Evolutionary conservation across 202 grass and related monocot genomes (phyloP).

Genomic region (Dendrocalamus latiflorus): DNA sequence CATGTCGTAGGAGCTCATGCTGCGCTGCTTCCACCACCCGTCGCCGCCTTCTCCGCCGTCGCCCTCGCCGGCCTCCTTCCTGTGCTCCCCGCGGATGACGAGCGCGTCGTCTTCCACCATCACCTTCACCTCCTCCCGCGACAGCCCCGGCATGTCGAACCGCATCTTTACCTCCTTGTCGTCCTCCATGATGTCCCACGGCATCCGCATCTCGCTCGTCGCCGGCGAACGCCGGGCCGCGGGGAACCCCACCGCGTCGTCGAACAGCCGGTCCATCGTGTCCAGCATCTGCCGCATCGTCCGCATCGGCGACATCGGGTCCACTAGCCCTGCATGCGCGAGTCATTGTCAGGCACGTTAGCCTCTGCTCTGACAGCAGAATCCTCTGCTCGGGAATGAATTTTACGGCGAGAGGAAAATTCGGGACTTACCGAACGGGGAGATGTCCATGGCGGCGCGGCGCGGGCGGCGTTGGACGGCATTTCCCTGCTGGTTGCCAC

Average conservation of each 20-base stretch:
- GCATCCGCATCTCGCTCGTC: too few relatives aligned
- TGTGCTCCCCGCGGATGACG: conserved; percentile 72
- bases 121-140: conserved; percentile 82
- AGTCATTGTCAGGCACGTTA: background rate
- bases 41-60: conserved; percentile 19
- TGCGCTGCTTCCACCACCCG: conserved; percentile 68
- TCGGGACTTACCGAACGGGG: conserved; percentile 55
- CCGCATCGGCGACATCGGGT: conserved; percentile 74
- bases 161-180: too few relatives aligned
- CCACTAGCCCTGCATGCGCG: conserved; percentile 50
- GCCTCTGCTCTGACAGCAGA: background rate
- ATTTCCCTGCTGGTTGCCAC: conserved; percentile 20
- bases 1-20: conserved; percentile 59
- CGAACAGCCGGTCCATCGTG: too few relatives aligned
- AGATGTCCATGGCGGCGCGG: conserved; percentile 34
- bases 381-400: background rate
- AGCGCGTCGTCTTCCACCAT: conserved; percentile 64
- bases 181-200: too few relatives aligned
- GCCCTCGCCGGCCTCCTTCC: conserved; percentile 25
- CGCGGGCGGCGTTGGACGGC: conserved; percentile 50
- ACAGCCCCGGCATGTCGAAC: conserved; percentile 86
- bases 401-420: too few relatives aligned
- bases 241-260: too few relatives aligned
- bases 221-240: too few relatives aligned
- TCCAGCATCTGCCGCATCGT: conserved; percentile 87